Evolutionary conservation across 176 grass and related monocot species (phyloP), one percentile per base, ranked within the genome.

Genomic region (Oryza longistaminata): DNA sequence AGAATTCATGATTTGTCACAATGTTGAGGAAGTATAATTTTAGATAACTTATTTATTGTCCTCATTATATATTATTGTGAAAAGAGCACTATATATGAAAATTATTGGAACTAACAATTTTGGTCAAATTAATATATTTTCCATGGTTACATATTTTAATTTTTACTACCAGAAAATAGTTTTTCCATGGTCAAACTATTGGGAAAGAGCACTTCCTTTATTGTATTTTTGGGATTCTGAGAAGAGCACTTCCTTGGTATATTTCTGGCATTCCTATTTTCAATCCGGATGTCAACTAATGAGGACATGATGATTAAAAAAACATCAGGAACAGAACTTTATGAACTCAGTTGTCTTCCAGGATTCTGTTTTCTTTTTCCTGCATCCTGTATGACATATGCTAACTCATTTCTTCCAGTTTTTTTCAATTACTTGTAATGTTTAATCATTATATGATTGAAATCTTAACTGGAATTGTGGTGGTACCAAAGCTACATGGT

Each of bases 121-220:
- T 50, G 64, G 64, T 80, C 81, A 91, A 22, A 53, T 43, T 75
- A 87, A n/a, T 89, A 79, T 83, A 87, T 16, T 53, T 87, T 68
- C n/a, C 75, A 64, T 74, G 67, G 22, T 78, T 82, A 48, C 73
- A 74, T 74, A 62, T 61, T 76, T 78, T 62, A 73, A 3, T 35
- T 34, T 70, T 19, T 73, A 16, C 58, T 85, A 31, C 35, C 0
- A 10, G 58, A 43, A 43, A 40, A 40, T 40, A 40, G 39, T 43
- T 43, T 43, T 43, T 43, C 42, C 42, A 43, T 43, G 9, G 42
- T 43, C 39, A 40, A 40, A 40, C 39, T 40, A 40, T 40, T 40
- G 6, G 42, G 9, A 43, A 43, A 43, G 42, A 83, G 9, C 45
- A 82, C 10, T 82, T 43, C 17, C 2, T 1, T 2, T 49, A 44